A percentile compares a stretch with the other conserved stretches of the same genome.
Evolutionary conservation across 345 rosid species (phyloP).

Genomic region (Arabidopsis arenosa): DNA sequence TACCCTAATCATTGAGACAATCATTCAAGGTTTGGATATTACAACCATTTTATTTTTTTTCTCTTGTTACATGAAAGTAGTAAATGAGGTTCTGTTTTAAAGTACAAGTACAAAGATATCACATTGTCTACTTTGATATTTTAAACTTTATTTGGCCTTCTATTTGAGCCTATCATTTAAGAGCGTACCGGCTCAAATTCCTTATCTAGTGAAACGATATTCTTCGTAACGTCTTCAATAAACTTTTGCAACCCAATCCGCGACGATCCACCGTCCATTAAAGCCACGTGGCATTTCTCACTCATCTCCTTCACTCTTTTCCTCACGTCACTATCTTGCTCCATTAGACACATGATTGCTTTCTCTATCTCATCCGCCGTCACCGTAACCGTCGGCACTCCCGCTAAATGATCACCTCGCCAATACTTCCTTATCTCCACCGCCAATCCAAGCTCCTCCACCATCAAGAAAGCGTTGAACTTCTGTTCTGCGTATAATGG

Average conservation of each 20-base stretch:
- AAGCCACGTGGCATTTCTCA: constrained; percentile 38
- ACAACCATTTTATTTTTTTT: neutral
- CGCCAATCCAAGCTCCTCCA: constrained; percentile 50
- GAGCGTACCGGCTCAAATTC: neutral
- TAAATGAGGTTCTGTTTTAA: neutral
- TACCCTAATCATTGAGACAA: neutral
- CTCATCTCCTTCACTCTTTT: constrained; percentile 45
- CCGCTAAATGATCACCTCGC: constrained; percentile 1
- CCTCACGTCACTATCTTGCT: constrained; percentile 42
- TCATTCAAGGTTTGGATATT: neutral
- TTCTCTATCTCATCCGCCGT: constrained; percentile 49
- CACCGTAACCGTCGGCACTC: neutral
- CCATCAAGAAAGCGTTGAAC: constrained; percentile 57
- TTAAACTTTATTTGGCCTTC: neutral
- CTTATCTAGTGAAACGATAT: neutral
- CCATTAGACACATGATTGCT: constrained; percentile 49
- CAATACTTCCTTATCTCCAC: constrained; percentile 51
- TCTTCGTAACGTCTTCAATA: constrained; percentile 28
- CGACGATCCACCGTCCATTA: constrained; percentile 53
- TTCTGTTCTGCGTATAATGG: constrained; percentile 63
- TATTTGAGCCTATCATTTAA: neutral
- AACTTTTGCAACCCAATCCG: constrained; percentile 36
- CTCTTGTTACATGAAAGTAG: neutral
- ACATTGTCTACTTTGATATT: neutral
- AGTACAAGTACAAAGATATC: neutral